phyloP scores from a whole-genome alignment of 2,329 filamentous ascomycete species.

The Exophiala bonariae region DNA sequence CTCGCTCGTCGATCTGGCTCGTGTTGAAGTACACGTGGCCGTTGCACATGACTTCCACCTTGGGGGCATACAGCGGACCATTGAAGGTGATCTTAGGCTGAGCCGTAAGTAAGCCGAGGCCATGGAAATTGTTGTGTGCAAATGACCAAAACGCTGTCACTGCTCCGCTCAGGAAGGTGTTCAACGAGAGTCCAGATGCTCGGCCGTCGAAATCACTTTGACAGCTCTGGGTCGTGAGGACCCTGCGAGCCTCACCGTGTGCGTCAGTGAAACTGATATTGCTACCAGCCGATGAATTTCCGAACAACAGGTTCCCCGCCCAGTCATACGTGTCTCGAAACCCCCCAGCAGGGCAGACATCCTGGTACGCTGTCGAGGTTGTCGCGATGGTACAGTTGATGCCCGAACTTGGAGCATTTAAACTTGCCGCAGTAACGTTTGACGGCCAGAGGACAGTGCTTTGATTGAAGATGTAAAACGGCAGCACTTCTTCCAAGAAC shows the following conservation, averaged over 20 bases:
- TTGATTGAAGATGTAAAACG: slow-evolving; percentile 20
- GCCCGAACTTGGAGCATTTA: slow-evolving; percentile 17
- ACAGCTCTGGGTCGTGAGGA: slow-evolving; percentile 18
- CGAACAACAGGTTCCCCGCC: slow-evolving; percentile 17
- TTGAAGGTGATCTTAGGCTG: slow-evolving; percentile 15
- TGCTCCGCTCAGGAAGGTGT: slow-evolving; percentile 15
- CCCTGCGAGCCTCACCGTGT: slow-evolving; percentile 16
- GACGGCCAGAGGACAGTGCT: slow-evolving; percentile 25
- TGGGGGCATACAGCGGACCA: slow-evolving; percentile 15
- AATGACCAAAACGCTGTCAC: slow-evolving; percentile 17
- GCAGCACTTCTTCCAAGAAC: slow-evolving; percentile 14
- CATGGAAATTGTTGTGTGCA: slow-evolving; percentile 17
- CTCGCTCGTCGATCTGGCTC: slow-evolving; percentile 10
- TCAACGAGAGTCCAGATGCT: slow-evolving; percentile 19
- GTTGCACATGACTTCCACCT: slow-evolving; percentile 20
- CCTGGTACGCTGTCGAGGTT: slow-evolving; percentile 9
- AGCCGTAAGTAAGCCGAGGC: slow-evolving; percentile 9
- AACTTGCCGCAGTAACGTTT: slow-evolving; percentile 16
- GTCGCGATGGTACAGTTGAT: slow-evolving; percentile 10
- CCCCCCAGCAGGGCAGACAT: slow-evolving; percentile 13
- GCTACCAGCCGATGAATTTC: slow-evolving; percentile 14
- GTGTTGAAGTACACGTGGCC: slow-evolving; percentile 11
- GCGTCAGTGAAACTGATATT: slow-evolving; percentile 18
- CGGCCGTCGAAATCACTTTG: slow-evolving; percentile 15
- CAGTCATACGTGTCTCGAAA: slow-evolving; percentile 15